Evolutionary conservation across 768 basidiomycete genomes (phyloP), one percentile per base, ranked within the genome.

Genomic region (Hebeloma cylindrosporum): DNA sequence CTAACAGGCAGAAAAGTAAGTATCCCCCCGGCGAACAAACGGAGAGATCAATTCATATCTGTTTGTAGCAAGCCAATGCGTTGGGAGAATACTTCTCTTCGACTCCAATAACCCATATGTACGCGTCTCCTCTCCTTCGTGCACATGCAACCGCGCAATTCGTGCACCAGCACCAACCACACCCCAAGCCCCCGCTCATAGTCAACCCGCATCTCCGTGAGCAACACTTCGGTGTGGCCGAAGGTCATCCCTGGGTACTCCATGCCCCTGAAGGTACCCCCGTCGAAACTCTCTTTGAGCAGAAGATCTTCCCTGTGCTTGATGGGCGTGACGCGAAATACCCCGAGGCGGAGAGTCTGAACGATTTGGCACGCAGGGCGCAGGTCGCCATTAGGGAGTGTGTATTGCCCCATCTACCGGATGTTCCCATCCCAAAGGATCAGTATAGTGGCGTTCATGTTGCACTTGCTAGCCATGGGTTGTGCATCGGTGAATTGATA

Each of bases 381-480:
- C 72, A 75, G 20, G 58, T 64, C 36, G 79, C 72, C 0, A 61
- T 88, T 7, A 59, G 60, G 23, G 72, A 80, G 22, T 71, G 78
- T 36, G 69, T 90, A 2, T 58, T 88, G 49, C 77, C 79, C 1
- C 77, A 86, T 54, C 59, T 89, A 1, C 65, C 66, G 16, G 65
- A 65, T 30, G 60, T 64, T 6, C 47, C 49, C 6, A 38, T 45
- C 5, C 37, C 28, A n/a, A 50, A 25, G 13, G 50, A 30, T 7
- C 16, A 39, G 14, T 68, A 61, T 21, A 56, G 61, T 27, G 74
- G 71, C 13, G 57, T 72, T 5, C 83, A 88, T 51, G 60, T 90
- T 26, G 86, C 79, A 2, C 51, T 89, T 25, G 81, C 85, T 37
- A 85, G 87, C 56, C 88, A 90, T 60, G 86, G 88, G 1, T 53